Evolutionary conservation across 179 eudicot species (phyloP), one percentile per base, ranked within the genome.

Genomic region (Monotropa hypopitys): DNA sequence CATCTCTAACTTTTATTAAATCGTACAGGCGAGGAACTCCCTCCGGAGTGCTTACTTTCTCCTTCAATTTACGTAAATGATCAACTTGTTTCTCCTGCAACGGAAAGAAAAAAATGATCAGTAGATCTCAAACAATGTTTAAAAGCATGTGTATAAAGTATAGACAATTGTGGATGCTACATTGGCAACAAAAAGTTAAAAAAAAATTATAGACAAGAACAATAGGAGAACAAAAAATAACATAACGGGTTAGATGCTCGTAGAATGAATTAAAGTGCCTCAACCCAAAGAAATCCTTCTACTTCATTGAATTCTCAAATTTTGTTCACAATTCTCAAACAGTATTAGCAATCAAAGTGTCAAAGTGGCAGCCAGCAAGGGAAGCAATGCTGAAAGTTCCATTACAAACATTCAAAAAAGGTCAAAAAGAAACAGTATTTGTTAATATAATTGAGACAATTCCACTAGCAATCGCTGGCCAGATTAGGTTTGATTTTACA

Each of bases 11-110:
- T 76, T 87, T 87, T 23, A 96, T 82, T 81, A 96, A 84, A 82
- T 96, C 99, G 83, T 89, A 96, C 35, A 96, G 96, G 56, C 99
- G 92, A 59, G 91, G 96, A 81, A 91, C 98, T 70, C 92, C 91
- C 81, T 90, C 98, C 61, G 98, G 98, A 20, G 99, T 80, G 75
- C 76, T 84, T 46, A 90, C 88, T 85, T 84, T 90, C 84, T 89
- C 91, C 86, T 81, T 89, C 77, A 96, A 43, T 79, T 85, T 88
- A 74, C 84, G 82, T 30, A 78, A 50, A 78, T 91, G 90, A 72
- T 89, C 70, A 77, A 83, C 81, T 86, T 96, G 99, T 83, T 93
- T 93, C 85, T 93, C 99, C 99, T 96, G 89, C 88, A 84, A 70
- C 35, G 57, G 20, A 7, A 71, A 76, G 15, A 33, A 49, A 45